Evolutionary conservation across 2,329 filamentous ascomycete species (phyloP).

Genomic region (Corinectria fuckeliana): DNA sequence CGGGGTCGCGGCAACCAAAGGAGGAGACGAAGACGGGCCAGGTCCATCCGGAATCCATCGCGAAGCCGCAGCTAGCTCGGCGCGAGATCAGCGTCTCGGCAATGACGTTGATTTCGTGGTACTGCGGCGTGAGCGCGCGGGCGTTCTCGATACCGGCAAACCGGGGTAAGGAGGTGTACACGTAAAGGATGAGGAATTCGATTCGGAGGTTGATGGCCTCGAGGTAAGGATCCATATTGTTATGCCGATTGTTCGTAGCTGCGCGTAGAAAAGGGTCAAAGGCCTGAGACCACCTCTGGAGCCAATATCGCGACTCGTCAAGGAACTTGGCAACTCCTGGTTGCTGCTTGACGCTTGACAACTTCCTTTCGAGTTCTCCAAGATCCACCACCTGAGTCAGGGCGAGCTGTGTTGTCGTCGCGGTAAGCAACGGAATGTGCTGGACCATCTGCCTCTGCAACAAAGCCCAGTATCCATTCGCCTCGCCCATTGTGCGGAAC

Average conservation of each 20-base stretch:
- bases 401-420: constrained; percentile 40
- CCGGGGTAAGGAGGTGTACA: constrained; percentile 48
- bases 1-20: constrained; percentile 49
- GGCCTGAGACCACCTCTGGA: constrained; percentile 48
- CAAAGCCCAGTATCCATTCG: constrained; percentile 47
- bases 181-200: constrained; percentile 51
- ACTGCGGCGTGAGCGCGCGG: constrained; percentile 49
- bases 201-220: constrained; percentile 49
- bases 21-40: constrained; percentile 52
- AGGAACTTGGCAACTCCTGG: constrained; percentile 42
- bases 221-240: constrained; percentile 39
- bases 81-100: constrained; percentile 46
- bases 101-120: constrained; percentile 49
- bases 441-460: constrained; percentile 47
- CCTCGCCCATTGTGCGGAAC: constrained; percentile 45
- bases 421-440: constrained; percentile 44
- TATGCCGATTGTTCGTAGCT: constrained; percentile 31
- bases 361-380: constrained; percentile 39
- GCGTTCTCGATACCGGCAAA: constrained; percentile 46
- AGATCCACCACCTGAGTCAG: constrained; percentile 37
- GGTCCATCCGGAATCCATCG: constrained; percentile 54
- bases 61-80: constrained; percentile 48
- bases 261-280: constrained; percentile 46
- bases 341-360: constrained; percentile 41
- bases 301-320: constrained; percentile 46